Evolutionary conservation across 139 green algal species (phyloP).

Genomic region (Yamagishiella unicocca): DNA sequence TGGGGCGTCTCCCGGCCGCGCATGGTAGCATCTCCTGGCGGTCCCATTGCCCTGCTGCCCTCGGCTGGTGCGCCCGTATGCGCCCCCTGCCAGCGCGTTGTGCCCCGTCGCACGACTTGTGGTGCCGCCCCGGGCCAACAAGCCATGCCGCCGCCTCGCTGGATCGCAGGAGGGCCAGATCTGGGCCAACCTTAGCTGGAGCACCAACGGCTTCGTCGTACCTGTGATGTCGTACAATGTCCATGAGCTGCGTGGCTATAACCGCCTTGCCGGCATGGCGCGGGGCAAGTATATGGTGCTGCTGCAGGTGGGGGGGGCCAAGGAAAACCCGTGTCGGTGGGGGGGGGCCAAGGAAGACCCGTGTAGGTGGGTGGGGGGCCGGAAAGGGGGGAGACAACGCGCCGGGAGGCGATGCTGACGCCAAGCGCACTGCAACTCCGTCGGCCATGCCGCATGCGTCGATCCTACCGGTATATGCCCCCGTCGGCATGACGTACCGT

Average conservation of each 20-base stretch:
- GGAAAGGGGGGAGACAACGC: too few relatives aligned
- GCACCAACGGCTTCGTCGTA: constrained; percentile 41
- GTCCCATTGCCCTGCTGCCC: background rate
- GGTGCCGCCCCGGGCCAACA: too few relatives aligned
- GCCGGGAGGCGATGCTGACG: too few relatives aligned
- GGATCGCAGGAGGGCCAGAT: constrained; percentile 3
- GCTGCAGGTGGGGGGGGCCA: constrained; percentile 24
- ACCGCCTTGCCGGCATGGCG: constrained; percentile 49
- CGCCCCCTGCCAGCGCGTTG: too few relatives aligned
- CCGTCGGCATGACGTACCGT: too few relatives aligned
- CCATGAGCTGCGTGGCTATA: constrained; percentile 55
- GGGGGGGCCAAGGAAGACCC: background rate
- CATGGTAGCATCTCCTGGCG: background rate
- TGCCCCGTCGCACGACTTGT: too few relatives aligned
- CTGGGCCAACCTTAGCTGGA: constrained; percentile 39
- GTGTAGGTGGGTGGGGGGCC: background rate
- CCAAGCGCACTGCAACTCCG: too few relatives aligned
- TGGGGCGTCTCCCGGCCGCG: background rate
- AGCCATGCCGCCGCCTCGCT: too few relatives aligned
- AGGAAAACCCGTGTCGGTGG: background rate
- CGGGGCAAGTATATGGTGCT: constrained; percentile 49
- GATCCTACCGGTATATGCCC: too few relatives aligned
- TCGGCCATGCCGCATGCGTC: too few relatives aligned
- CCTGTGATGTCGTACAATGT: constrained; percentile 50
- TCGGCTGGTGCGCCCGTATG: too few relatives aligned